Percentiles rank a stretch among this genome's conserved stretches.
Conservation (phyloP, 176 grass and related monocot species). For the Hordeum marinum region DNA sequence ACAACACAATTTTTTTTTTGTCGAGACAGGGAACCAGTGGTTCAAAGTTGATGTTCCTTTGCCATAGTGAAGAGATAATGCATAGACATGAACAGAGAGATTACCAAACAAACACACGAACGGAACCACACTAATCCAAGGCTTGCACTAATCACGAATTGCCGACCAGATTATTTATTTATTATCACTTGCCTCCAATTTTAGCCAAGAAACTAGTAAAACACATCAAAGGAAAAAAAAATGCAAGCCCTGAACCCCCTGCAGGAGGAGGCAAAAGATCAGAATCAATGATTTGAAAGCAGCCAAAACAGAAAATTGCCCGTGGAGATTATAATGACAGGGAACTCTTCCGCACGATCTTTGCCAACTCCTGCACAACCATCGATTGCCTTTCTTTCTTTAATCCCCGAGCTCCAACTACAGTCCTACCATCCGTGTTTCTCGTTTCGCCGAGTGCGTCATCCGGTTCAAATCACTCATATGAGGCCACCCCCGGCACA, state of each 20-base stretch:
- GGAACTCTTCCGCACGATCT: conserved; percentile 54
- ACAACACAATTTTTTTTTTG: background rate
- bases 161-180: background rate
- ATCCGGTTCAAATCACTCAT: conserved; percentile 12
- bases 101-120: background rate
- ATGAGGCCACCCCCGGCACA: conserved; percentile 12
- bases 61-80: background rate
- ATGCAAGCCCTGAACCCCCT: background rate
- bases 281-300: conserved; percentile 39
- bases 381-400: background rate
- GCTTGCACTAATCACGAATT: conserved; percentile 2
- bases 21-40: background rate
- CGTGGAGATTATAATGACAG: conserved; percentile 30
- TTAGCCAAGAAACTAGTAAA: background rate
- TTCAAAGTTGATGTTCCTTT: background rate
- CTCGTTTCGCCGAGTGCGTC: background rate
- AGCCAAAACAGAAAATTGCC: conserved; percentile 3
- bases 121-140: background rate
- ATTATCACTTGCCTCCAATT: background rate
- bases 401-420: conserved; percentile 34
- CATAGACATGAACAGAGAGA: background rate
- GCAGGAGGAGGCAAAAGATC: conserved; percentile 39
- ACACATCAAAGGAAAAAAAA: background rate
- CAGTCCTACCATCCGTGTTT: conserved; percentile 29
- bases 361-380: conserved; percentile 37